phyloP scores from a whole-genome alignment of 2,329 filamentous ascomycete genomes.

The Thelonectria discophora region DNA sequence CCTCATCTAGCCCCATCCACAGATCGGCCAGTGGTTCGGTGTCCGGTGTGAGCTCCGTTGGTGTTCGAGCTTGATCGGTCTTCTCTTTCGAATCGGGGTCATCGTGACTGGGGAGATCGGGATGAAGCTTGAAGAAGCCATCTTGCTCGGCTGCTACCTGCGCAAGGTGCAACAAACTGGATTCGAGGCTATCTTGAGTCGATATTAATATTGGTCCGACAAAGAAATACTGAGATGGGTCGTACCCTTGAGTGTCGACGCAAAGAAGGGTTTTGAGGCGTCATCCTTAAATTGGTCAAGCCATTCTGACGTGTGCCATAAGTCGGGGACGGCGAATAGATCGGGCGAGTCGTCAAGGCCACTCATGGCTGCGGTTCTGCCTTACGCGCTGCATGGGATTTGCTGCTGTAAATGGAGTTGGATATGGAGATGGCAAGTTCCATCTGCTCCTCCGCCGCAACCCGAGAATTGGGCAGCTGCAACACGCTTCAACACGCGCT shows the following conservation, averaged over 20 bases:
- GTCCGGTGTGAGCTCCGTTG: conserved; percentile 17
- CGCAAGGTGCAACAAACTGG: conserved; percentile 31
- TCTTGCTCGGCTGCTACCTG: conserved; percentile 36
- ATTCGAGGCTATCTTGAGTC: conserved; percentile 23
- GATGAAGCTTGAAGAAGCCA: conserved; percentile 46
- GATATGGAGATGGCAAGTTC: background rate
- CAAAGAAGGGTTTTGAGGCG: conserved; percentile 53
- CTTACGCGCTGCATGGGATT: conserved; percentile 26
- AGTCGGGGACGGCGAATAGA: conserved; percentile 70
- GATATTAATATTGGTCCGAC: conserved; percentile 7
- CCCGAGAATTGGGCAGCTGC: conserved; percentile 16
- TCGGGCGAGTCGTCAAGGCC: conserved; percentile 57
- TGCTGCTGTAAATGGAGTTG: background rate
- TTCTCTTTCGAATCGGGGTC: conserved; percentile 21
- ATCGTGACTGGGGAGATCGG: conserved; percentile 13
- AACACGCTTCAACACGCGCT: conserved; percentile 1
- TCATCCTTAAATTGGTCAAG: conserved; percentile 46
- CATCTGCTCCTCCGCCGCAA: conserved; percentile 6
- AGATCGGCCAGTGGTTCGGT: conserved; percentile 40
- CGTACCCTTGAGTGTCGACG: conserved; percentile 49
- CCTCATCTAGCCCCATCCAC: conserved; percentile 57
- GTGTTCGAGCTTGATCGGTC: conserved; percentile 14
- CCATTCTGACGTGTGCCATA: conserved; percentile 65
- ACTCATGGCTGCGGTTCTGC: conserved; percentile 40
- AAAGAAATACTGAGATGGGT: background rate